Conservation (phyloP, 306 rosid genomes). For the Lupinus albus region DNA sequence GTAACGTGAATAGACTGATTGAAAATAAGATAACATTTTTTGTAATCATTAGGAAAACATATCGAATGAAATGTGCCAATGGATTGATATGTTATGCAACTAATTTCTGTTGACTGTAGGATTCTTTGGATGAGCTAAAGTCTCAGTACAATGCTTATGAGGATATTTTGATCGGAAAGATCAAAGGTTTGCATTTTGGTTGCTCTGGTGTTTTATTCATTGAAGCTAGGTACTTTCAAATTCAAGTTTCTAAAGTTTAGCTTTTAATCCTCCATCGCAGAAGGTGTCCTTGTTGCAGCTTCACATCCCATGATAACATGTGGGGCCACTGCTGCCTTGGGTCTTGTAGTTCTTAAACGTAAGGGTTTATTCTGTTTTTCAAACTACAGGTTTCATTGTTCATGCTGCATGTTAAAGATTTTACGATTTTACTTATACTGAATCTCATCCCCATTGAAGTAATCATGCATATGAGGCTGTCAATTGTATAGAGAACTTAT, state of each 20-base stretch:
- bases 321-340: conserved; percentile 68
- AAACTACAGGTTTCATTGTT: not conserved
- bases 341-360: conserved; percentile 67
- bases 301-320: conserved; percentile 70
- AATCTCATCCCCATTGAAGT: not conserved
- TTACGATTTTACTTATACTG: conserved; percentile 9
- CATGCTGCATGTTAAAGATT: conserved; percentile 1
- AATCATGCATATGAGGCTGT: not conserved
- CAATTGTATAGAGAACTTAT: not conserved
- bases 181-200: conserved; percentile 66
- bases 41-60: not conserved
- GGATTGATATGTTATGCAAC: conserved; percentile 2
- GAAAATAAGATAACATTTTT: not conserved
- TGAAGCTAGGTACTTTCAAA: conserved; percentile 12
- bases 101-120: conserved; percentile 50
- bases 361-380: conserved; percentile 33
- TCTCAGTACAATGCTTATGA: conserved; percentile 67
- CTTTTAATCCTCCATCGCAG: conserved; percentile 49
- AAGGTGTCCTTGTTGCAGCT: conserved; percentile 68
- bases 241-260: conserved; percentile 21
- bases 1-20: not conserved
- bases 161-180: conserved; percentile 59
- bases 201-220: conserved; percentile 3
- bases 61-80: not conserved
- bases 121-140: conserved; percentile 61